Conservation (phyloP, 1,284 basidiomycete genomes). For the Malassezia pachydermatis region DNA sequence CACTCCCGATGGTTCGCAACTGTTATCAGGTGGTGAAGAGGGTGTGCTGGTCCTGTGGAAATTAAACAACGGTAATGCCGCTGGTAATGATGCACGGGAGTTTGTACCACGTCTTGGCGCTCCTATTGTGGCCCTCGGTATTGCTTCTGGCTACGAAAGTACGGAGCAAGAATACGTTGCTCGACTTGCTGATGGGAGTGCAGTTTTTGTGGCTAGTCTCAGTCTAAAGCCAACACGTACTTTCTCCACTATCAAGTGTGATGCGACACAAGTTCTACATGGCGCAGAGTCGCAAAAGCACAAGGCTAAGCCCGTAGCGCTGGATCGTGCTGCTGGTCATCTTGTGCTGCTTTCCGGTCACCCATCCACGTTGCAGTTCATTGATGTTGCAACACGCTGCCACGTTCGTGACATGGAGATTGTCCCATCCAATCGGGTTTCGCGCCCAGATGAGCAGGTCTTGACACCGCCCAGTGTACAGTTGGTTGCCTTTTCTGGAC, state of each 20-base stretch:
- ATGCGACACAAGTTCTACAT: constrained; percentile 24
- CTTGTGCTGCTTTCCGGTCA: constrained; percentile 78
- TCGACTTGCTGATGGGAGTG: constrained; percentile 70
- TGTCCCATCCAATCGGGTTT: constrained; percentile 82
- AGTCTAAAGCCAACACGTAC: constrained; percentile 64
- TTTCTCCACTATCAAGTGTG: constrained; percentile 66
- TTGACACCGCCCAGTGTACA: constrained; percentile 71
- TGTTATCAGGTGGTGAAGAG: constrained; percentile 91
- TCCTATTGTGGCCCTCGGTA: constrained; percentile 56
- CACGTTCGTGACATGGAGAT: constrained; percentile 81
- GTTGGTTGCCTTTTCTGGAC: constrained; percentile 58
- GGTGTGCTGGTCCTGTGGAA: constrained; percentile 86
- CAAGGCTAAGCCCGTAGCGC: constrained; percentile 28
- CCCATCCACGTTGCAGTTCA: constrained; percentile 84
- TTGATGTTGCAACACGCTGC: constrained; percentile 63
- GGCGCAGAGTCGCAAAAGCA: neutral
- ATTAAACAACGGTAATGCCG: constrained; percentile 51
- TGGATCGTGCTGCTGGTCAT: constrained; percentile 34
- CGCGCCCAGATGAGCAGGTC: constrained; percentile 66
- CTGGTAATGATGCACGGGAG: constrained; percentile 26
- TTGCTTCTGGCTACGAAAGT: constrained; percentile 54
- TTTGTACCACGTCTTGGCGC: constrained; percentile 87
- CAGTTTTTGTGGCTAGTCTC: constrained; percentile 65
- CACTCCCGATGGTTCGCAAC: constrained; percentile 78
- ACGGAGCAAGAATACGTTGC: constrained; percentile 76